phyloP scores from a whole-genome alignment of 352 stramenopile species.

The Pythium aphanidermatum region DNA sequence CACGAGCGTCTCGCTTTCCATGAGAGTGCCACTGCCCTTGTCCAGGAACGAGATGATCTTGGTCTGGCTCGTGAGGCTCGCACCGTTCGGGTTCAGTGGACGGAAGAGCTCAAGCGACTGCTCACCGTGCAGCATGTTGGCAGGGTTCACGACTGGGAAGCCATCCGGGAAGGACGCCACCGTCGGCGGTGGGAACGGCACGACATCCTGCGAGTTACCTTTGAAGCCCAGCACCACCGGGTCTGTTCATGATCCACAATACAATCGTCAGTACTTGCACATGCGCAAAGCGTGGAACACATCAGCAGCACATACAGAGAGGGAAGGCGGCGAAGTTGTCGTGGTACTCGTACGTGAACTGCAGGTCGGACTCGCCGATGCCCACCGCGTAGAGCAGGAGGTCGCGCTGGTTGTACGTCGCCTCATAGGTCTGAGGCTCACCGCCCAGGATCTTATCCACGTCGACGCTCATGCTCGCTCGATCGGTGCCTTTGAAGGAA shows the following conservation, averaged over 20 bases:
- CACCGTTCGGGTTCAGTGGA: constrained; percentile 55
- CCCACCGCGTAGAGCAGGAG: constrained; percentile 84
- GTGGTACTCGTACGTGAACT: constrained; percentile 88
- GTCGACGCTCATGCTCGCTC: constrained; percentile 42
- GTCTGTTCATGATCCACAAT: constrained; percentile 21
- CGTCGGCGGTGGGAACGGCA: constrained; percentile 80
- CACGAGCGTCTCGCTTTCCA: constrained; percentile 82
- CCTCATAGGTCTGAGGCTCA: constrained; percentile 40
- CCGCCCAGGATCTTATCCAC: constrained; percentile 58
- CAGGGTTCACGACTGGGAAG: constrained; percentile 72
- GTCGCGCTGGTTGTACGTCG: constrained; percentile 86
- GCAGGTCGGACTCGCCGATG: constrained; percentile 80
- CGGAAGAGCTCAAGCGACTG: constrained; percentile 78
- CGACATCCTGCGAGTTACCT: constrained; percentile 78
- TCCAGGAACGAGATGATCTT: constrained; percentile 80
- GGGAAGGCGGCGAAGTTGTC: constrained; percentile 86
- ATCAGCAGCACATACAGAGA: constrained; percentile 35
- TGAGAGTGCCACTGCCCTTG: constrained; percentile 78
- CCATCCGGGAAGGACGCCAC: constrained; percentile 48
- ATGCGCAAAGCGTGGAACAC: too few relatives aligned
- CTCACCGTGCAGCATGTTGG: constrained; percentile 83
- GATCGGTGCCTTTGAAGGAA: too few relatives aligned
- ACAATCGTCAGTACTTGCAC: background rate
- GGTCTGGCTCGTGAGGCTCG: constrained; percentile 41
- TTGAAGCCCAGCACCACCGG: constrained; percentile 86